These are phyloP conservation scores for Mortierella sp. DNA, from an alignment of 371 early-diverging fungal genomes.

Conservation along the genomic window DNA sequence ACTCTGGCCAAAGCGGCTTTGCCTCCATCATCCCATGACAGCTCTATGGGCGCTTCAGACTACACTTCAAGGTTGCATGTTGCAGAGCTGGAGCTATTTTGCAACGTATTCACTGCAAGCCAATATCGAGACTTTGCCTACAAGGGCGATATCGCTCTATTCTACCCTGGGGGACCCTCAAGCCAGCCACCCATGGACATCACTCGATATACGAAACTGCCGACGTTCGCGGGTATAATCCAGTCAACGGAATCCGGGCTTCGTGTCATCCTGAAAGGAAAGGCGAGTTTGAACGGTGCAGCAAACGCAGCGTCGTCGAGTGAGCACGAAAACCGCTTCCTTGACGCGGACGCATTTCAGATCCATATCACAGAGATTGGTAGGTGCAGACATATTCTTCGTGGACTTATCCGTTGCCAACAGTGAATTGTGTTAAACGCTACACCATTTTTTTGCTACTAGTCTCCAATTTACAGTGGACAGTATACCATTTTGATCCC, in stretches of 20 bases:
- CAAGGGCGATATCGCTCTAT: conserved; percentile 36
- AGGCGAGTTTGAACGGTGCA: conserved; percentile 13
- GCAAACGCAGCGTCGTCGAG: conserved; percentile 1
- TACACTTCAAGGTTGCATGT: conserved; percentile 32
- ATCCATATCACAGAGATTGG: conserved; percentile 42
- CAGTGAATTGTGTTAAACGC: too few relatives aligned
- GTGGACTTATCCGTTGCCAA: too few relatives aligned
- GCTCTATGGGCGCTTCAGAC: background rate
- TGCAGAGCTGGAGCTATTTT: conserved; percentile 41
- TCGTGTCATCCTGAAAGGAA: conserved; percentile 28
- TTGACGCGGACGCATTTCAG: conserved; percentile 34
- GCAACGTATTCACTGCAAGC: conserved; percentile 40
- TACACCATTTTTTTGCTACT: background rate
- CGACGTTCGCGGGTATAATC: conserved; percentile 37
- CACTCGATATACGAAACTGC: conserved; percentile 17
- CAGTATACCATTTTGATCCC: conserved; percentile 34
- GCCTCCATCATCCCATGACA: background rate
- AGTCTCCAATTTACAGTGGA: conserved; percentile 46
- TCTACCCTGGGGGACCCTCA: conserved; percentile 11
- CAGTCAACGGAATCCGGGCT: conserved; percentile 21
- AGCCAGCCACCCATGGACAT: conserved; percentile 23
- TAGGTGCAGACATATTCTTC: too few relatives aligned
- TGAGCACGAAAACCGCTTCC: conserved; percentile 12
- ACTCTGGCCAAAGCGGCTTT: conserved; percentile 22
- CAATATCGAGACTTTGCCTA: conserved; percentile 30